Evolutionary conservation across 176 grass and related monocot species (phyloP).

Genomic region (Triticum aestivum): IWGSC_CS_RefSeq_v2.1 NC_057801.1:75609720-75610219

Average conservation of each 20-base stretch:
- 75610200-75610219: slow-evolving; percentile 37
- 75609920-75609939: slow-evolving; percentile 30
- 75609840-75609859: slow-evolving; percentile 40
- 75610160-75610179: slow-evolving; percentile 59
- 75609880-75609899: not conserved
- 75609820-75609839: slow-evolving; percentile 30
- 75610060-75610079: slow-evolving; percentile 54
- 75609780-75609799: slow-evolving; percentile 42
- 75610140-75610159: slow-evolving; percentile 41
- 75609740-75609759: slow-evolving; percentile 37
- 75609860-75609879: slow-evolving; percentile 3
- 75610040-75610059: slow-evolving; percentile 36
- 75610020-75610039: slow-evolving; percentile 51
- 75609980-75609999: slow-evolving; percentile 48
- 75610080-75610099: slow-evolving; percentile 56
- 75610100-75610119: slow-evolving; percentile 41
- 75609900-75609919: slow-evolving; percentile 15
- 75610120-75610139: slow-evolving; percentile 35
- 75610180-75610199: slow-evolving; percentile 43
- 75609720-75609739: slow-evolving; percentile 39
- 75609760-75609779: slow-evolving; percentile 53
- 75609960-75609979: slow-evolving; percentile 46
- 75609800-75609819: slow-evolving; percentile 33
- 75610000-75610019: slow-evolving; percentile 69
- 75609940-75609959: slow-evolving; percentile 47